These are phyloP conservation scores for Candida vartiovaarae DNA, from an alignment of 805 yeast genomes.

Conservation along the genomic window DNA sequence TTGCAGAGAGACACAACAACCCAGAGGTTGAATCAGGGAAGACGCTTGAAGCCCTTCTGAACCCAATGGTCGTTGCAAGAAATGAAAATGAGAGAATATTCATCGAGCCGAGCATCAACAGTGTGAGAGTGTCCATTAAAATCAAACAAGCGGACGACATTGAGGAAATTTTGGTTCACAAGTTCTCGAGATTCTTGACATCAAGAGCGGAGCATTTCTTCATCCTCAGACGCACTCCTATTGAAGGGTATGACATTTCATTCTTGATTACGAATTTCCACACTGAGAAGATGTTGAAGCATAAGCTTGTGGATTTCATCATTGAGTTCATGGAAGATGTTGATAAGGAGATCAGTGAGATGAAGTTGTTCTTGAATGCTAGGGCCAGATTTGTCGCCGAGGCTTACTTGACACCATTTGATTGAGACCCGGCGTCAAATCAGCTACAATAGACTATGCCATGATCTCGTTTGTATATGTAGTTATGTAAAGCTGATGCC, in stretches of 20 bases:
- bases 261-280: constrained; percentile 91
- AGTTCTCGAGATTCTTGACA: constrained; percentile 87
- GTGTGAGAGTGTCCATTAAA: constrained; percentile 82
- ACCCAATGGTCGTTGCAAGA: constrained; percentile 85
- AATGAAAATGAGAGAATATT: constrained; percentile 89
- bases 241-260: constrained; percentile 87
- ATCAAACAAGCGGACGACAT: constrained; percentile 98
- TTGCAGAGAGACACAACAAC: constrained; percentile 93
- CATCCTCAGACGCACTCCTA: constrained; percentile 85
- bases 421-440: constrained; percentile 27
- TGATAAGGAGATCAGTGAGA: constrained; percentile 96
- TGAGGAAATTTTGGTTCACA: constrained; percentile 89
- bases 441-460: too few relatives aligned
- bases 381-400: constrained; percentile 98
- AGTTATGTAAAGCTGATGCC: neutral
- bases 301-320: constrained; percentile 90
- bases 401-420: constrained; percentile 87
- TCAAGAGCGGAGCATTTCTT: constrained; percentile 94
- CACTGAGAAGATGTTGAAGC: constrained; percentile 92
- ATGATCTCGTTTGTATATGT: neutral
- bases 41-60: constrained; percentile 76
- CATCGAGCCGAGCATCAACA: constrained; percentile 90
- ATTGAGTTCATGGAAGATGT: constrained; percentile 99
- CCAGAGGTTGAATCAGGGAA: constrained; percentile 91
- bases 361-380: constrained; percentile 94